These are phyloP conservation scores for Jackrogersella minutella DNA, from an alignment of 495 filamentous ascomycete genomes.

Conservation along the genomic window DNA sequence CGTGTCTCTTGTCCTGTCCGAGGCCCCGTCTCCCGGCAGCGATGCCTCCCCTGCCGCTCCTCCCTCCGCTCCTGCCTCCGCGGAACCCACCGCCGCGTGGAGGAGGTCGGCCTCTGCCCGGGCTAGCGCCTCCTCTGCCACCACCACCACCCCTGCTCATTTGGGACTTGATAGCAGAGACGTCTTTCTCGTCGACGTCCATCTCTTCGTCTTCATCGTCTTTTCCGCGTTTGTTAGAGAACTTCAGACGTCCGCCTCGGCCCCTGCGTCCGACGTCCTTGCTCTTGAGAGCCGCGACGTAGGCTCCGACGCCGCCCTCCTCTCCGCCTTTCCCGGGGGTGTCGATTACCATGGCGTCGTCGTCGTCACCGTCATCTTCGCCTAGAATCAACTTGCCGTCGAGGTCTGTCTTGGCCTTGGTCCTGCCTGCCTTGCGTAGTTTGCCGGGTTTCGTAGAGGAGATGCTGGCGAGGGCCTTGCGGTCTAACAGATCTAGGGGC, in stretches of 20 bases:
- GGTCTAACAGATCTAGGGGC: slow-evolving; percentile 90
- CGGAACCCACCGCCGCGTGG: slow-evolving; percentile 43
- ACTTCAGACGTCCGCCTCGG: slow-evolving; percentile 86
- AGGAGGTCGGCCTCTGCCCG: slow-evolving; percentile 34
- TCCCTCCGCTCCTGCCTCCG: slow-evolving; percentile 28
- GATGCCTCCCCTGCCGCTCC: slow-evolving; percentile 55
- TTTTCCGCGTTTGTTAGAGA: slow-evolving; percentile 71
- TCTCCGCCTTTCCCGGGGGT: slow-evolving; percentile 52
- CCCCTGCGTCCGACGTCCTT: slow-evolving; percentile 83
- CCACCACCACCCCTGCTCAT: slow-evolving; percentile 41
- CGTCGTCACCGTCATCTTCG: slow-evolving; percentile 58
- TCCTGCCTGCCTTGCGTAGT: slow-evolving; percentile 62
- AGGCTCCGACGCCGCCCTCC: slow-evolving; percentile 82
- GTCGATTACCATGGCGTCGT: slow-evolving; percentile 68
- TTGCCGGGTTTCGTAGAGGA: slow-evolving; percentile 84
- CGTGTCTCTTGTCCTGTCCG: slow-evolving; percentile 56
- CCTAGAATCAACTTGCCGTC: slow-evolving; percentile 92
- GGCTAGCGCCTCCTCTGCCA: slow-evolving; percentile 20
- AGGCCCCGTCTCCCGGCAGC: slow-evolving; percentile 56
- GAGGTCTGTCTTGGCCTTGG: slow-evolving; percentile 74
- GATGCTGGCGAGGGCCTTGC: slow-evolving; percentile 88
- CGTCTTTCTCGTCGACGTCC: slow-evolving; percentile 72
- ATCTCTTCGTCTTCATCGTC: slow-evolving; percentile 71
- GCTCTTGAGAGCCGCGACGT: slow-evolving; percentile 87
- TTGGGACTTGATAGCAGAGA: slow-evolving; percentile 59